These are phyloP conservation scores for Kluyveromyces sp. DNA, from an alignment of 1,139 yeast species.

Conservation along the genomic window DNA sequence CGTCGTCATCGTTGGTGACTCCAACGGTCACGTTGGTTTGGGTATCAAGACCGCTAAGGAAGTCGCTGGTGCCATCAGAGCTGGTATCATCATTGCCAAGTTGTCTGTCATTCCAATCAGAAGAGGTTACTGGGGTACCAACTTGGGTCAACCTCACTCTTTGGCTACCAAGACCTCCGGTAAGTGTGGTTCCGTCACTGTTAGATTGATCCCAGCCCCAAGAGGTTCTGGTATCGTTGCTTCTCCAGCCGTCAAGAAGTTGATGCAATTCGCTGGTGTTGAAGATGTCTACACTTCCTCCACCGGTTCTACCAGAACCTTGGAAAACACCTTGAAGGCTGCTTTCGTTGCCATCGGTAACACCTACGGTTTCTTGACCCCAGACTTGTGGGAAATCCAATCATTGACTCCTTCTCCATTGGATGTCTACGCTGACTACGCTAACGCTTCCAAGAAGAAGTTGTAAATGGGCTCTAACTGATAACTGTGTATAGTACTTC, in stretches of 20 bases:
- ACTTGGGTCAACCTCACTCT: conserved; percentile 99
- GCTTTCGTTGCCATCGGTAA: conserved; percentile 98
- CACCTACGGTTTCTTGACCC: conserved; percentile 99
- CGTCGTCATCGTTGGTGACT: conserved; percentile 98
- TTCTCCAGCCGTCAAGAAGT: conserved; percentile 98
- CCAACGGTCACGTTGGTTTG: conserved; percentile 99
- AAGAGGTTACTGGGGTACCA: conserved; percentile 99
- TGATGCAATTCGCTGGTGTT: conserved; percentile 99
- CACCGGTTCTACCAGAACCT: conserved; percentile 98
- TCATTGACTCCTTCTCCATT: conserved; percentile 86
- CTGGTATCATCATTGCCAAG: conserved; percentile 99
- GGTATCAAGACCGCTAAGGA: conserved; percentile 99
- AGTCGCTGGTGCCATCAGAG: conserved; percentile 99
- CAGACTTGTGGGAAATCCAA: conserved; percentile 93
- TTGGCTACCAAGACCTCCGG: conserved; percentile 97
- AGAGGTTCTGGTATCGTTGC: conserved; percentile 99
- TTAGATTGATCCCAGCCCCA: conserved; percentile 99
- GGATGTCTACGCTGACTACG: conserved; percentile 87
- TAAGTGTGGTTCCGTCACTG: conserved; percentile 98
- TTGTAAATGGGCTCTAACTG: conserved; percentile 33
- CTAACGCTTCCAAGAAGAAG: conserved; percentile 69
- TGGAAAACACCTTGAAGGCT: conserved; percentile 99
- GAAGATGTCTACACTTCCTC: conserved; percentile 99
- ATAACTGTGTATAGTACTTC: neutral
- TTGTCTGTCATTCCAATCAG: conserved; percentile 98